Evolutionary conservation across 2,329 filamentous ascomycete genomes (phyloP).

Genomic region (Ceratocystis huliohia): DNA sequence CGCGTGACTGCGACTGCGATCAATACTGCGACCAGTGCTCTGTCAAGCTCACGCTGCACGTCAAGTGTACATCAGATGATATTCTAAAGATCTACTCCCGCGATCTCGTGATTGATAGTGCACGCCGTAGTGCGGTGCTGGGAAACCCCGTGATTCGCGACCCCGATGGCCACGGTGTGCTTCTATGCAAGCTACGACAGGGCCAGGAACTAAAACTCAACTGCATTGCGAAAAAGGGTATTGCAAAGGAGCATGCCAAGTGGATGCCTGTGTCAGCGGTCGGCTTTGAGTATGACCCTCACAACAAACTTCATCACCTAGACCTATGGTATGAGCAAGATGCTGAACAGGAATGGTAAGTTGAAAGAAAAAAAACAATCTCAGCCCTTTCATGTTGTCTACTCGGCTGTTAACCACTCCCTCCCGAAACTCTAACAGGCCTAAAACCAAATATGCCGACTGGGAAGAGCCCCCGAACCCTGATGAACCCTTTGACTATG

Average conservation of each 20-base stretch:
- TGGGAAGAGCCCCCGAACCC: slow-evolving; percentile 71
- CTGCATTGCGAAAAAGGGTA: slow-evolving; percentile 95
- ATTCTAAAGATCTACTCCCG: slow-evolving; percentile 91
- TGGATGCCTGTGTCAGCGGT: slow-evolving; percentile 90
- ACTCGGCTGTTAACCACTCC: slow-evolving; percentile 22
- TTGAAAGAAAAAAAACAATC: slow-evolving; percentile 20
- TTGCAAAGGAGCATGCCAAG: slow-evolving; percentile 97
- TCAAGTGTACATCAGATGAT: slow-evolving; percentile 70
- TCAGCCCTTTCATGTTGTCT: not conserved
- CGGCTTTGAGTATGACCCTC: slow-evolving; percentile 94
- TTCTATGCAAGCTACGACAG: slow-evolving; percentile 82
- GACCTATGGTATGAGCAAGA: slow-evolving; percentile 90
- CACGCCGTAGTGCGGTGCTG: slow-evolving; percentile 58
- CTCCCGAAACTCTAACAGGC: slow-evolving; percentile 40
- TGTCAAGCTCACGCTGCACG: slow-evolving; percentile 71
- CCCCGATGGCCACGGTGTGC: slow-evolving; percentile 62
- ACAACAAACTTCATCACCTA: slow-evolving; percentile 86
- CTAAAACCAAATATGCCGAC: slow-evolving; percentile 64
- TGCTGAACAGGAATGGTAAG: slow-evolving; percentile 70
- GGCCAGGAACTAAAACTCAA: slow-evolving; percentile 82
- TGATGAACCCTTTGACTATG: slow-evolving; percentile 80
- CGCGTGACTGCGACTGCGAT: slow-evolving; percentile 92
- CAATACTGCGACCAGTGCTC: slow-evolving; percentile 88
- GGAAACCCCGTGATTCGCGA: slow-evolving; percentile 77
- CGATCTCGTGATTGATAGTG: slow-evolving; percentile 62